Conservation (phyloP, 768 basidiomycete species). For the Tulasnella sp. region DNA sequence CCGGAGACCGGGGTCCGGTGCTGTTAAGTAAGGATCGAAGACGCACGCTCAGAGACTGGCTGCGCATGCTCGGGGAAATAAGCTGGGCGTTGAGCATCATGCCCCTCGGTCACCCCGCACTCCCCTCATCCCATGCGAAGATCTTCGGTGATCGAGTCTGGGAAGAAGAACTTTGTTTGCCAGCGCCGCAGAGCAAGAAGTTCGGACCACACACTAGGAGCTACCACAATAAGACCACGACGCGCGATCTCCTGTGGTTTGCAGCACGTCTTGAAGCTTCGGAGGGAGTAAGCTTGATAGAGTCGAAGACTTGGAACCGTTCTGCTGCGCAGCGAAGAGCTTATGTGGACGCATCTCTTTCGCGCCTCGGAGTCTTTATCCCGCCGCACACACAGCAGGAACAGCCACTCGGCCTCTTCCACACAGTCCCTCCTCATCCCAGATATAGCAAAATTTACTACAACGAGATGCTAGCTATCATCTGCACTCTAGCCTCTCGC, state of each 20-base stretch:
- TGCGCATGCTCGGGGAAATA: not conserved
- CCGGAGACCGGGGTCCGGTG: not conserved
- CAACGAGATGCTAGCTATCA: too few relatives aligned
- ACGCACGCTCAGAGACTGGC: not conserved
- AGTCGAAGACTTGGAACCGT: not conserved
- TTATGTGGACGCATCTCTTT: not conserved
- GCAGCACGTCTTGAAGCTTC: not conserved
- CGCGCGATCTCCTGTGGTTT: conserved; percentile 4
- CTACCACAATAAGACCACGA: not conserved
- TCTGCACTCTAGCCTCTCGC: too few relatives aligned
- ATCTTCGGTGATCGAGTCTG: not conserved
- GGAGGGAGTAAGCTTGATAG: not conserved
- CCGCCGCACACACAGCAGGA: too few relatives aligned
- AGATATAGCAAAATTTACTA: too few relatives aligned
- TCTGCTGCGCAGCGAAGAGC: not conserved
- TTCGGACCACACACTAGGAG: not conserved
- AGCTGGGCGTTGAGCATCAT: not conserved
- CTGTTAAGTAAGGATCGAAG: not conserved
- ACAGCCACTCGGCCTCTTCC: too few relatives aligned
- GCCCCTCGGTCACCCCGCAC: not conserved
- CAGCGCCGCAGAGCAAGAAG: not conserved
- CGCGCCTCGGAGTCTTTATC: not conserved
- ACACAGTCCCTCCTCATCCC: too few relatives aligned
- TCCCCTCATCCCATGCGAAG: not conserved
- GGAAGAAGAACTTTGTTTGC: not conserved